phyloP scores from a whole-genome alignment of 352 stramenopile genomes.

The Globisporangium lucens region DNA sequence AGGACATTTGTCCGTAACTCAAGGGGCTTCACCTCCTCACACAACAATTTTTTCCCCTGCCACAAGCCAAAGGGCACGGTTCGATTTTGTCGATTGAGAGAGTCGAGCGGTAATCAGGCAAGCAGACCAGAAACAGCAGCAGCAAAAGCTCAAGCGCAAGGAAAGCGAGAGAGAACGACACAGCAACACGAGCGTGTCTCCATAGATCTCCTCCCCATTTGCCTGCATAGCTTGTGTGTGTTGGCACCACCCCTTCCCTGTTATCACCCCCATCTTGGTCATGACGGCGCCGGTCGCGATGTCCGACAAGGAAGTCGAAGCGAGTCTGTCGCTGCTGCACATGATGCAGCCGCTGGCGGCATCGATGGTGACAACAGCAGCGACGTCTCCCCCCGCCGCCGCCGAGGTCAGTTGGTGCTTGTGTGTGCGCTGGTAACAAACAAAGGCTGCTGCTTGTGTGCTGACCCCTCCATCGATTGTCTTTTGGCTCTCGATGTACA shows the following conservation, averaged over 20 bases:
- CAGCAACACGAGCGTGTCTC: background rate
- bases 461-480: conserved; percentile 4
- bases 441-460: background rate
- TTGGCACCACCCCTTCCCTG: background rate
- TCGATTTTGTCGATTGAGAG: conserved; percentile 13
- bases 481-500: background rate
- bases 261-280: background rate
- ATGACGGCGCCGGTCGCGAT: conserved; percentile 23
- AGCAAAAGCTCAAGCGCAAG: background rate
- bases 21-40: too few relatives aligned
- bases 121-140: background rate
- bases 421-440: background rate
- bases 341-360: conserved; percentile 42
- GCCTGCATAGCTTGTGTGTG: background rate
- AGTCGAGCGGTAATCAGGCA: conserved; percentile 14
- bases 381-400: background rate
- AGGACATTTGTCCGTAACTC: too few relatives aligned
- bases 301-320: conserved; percentile 56
- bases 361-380: background rate
- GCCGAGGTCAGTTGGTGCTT: conserved; percentile 13
- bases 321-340: conserved; percentile 54
- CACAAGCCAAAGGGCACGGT: too few relatives aligned
- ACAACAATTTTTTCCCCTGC: too few relatives aligned
- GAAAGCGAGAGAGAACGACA: background rate
- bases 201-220: background rate